phyloP scores from a whole-genome alignment of 805 yeast genomes.

The Maudiozyma barnettii region DNA sequence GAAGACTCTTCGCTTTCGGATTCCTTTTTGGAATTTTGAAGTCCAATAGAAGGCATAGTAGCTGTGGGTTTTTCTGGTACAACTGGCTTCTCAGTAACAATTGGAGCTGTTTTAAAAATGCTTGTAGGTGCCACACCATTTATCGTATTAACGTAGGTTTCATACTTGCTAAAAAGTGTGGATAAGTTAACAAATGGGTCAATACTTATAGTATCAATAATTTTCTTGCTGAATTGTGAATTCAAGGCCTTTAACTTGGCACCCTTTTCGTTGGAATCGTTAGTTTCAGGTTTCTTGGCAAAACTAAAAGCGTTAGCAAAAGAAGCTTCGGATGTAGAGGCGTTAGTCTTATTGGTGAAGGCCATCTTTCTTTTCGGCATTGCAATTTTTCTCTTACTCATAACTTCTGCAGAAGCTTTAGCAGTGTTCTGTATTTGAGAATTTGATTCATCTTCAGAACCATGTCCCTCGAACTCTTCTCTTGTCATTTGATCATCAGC shows the following conservation, averaged over 20 bases:
- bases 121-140: conserved; percentile 14
- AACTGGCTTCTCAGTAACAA: neutral
- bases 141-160: conserved; percentile 33
- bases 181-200: conserved; percentile 49
- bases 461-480: conserved; percentile 33
- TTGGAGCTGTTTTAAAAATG: conserved; percentile 6
- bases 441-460: conserved; percentile 32
- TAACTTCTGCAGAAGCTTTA: conserved; percentile 48
- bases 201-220: conserved; percentile 33
- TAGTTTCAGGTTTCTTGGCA: conserved; percentile 4
- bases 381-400: conserved; percentile 64
- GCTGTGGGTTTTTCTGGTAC: neutral
- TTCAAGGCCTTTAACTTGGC: conserved; percentile 58
- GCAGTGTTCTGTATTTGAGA: conserved; percentile 34
- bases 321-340: conserved; percentile 9
- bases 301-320: conserved; percentile 15
- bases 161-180: conserved; percentile 49
- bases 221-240: conserved; percentile 42
- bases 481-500: conserved; percentile 57
- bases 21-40: neutral
- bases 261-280: conserved; percentile 31
- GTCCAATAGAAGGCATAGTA: neutral
- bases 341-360: conserved; percentile 1
- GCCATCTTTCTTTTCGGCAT: conserved; percentile 40
- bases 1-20: neutral